These are phyloP conservation scores for Vanilla planifolia DNA, from an alignment of 106 monocot species.

Conservation along the genomic window DNA sequence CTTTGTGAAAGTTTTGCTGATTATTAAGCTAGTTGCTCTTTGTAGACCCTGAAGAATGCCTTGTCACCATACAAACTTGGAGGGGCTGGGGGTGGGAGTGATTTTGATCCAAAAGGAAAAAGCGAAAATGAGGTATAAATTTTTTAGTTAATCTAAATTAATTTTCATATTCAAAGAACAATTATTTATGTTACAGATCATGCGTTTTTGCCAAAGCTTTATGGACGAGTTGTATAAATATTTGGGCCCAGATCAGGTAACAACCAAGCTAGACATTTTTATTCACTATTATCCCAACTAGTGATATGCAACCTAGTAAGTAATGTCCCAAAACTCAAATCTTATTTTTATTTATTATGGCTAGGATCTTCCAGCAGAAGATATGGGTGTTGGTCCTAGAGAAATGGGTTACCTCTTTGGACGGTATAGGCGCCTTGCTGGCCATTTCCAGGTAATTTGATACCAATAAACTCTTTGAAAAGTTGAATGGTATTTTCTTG, in stretches of 20 bases:
- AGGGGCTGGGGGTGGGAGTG: conserved; percentile 98
- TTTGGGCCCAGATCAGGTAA: conserved; percentile 94
- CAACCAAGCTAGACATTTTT: neutral
- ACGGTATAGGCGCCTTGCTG: conserved; percentile 85
- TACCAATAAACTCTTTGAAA: neutral
- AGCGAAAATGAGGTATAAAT: conserved; percentile 87
- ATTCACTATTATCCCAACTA: neutral
- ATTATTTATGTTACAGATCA: conserved; percentile 45
- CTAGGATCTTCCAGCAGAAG: conserved; percentile 98
- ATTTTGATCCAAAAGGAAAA: conserved; percentile 98
- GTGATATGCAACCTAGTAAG: neutral
- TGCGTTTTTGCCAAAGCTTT: conserved; percentile 99
- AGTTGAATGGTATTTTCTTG: neutral
- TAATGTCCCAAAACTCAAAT: conserved; percentile 5
- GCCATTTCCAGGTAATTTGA: conserved; percentile 86
- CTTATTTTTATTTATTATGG: conserved; percentile 14
- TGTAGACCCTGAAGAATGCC: conserved; percentile 94
- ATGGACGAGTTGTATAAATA: conserved; percentile 93
- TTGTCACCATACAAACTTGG: conserved; percentile 95
- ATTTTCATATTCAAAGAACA: neutral
- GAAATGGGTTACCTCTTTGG: conserved; percentile 99
- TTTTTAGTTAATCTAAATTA: neutral
- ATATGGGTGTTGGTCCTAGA: conserved; percentile 95
- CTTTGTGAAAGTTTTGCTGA: neutral
- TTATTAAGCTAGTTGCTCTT: neutral